These are phyloP conservation scores for Solanum ahanhuiri DNA, from an alignment of 257 asterid genomes.

Conservation along the genomic window DNA sequence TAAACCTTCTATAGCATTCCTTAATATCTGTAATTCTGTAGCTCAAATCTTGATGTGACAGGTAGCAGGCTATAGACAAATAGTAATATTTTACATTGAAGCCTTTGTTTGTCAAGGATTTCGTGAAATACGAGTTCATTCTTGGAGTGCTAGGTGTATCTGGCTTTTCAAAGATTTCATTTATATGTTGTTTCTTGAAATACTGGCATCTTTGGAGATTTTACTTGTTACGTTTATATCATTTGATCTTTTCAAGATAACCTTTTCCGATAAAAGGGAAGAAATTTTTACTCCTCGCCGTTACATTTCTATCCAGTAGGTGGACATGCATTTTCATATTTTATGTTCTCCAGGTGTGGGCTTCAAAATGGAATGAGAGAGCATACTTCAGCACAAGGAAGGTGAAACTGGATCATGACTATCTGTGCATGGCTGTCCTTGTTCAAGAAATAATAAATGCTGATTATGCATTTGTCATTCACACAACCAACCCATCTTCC, in stretches of 20 bases:
- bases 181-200: neutral
- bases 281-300: neutral
- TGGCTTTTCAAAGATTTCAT: neutral
- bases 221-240: neutral
- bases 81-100: neutral
- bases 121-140: neutral
- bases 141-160: neutral
- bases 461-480: constrained; percentile 98
- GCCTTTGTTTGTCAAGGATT: neutral
- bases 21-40: neutral
- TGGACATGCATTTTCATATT: constrained; percentile 1
- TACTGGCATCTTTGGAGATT: neutral
- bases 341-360: constrained; percentile 72
- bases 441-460: constrained; percentile 96
- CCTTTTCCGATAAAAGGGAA: neutral
- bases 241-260: neutral
- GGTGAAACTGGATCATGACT: constrained; percentile 88
- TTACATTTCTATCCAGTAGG: neutral
- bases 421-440: constrained; percentile 98
- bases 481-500: constrained; percentile 94
- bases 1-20: constrained; percentile 3
- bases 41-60: neutral
- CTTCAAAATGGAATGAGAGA: constrained; percentile 99
- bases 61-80: neutral
- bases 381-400: constrained; percentile 96